A percentile compares a stretch with the other conserved stretches of the same genome.
These are phyloP conservation scores for Phytopythium chamaehyphon DNA, from an alignment of 352 stramenopile genomes.

Conservation along the genomic window DNA sequence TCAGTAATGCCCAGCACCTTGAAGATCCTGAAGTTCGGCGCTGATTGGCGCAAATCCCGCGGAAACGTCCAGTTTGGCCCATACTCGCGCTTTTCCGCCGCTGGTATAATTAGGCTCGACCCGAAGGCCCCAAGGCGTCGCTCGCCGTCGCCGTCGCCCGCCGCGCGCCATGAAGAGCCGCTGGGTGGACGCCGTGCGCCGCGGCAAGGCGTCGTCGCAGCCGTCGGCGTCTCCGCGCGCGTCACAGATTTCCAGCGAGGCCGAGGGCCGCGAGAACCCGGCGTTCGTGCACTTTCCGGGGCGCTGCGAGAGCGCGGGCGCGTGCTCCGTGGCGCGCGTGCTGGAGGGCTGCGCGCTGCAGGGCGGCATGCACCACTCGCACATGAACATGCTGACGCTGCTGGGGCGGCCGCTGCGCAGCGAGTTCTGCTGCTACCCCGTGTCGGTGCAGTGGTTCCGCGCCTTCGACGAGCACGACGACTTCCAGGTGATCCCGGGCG, in stretches of 20 bases:
- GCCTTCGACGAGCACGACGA: constrained; percentile 58
- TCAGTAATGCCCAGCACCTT: too few relatives aligned
- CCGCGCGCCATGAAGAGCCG: constrained; percentile 47
- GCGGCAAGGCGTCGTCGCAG: constrained; percentile 34
- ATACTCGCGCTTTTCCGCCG: too few relatives aligned
- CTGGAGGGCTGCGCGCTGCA: constrained; percentile 74
- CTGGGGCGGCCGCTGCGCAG: constrained; percentile 53
- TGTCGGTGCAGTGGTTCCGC: constrained; percentile 73
- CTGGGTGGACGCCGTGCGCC: constrained; percentile 73
- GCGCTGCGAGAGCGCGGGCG: constrained; percentile 47
- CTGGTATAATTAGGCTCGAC: too few relatives aligned
- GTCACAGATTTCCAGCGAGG: constrained; percentile 14
- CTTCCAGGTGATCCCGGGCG: constrained; percentile 67
- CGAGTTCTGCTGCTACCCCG: constrained; percentile 65
- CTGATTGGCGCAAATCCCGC: too few relatives aligned
- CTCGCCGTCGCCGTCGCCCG: too few relatives aligned
- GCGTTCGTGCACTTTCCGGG: constrained; percentile 50
- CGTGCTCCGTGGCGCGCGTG: constrained; percentile 57
- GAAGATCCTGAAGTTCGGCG: too few relatives aligned
- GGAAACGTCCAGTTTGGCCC: too few relatives aligned
- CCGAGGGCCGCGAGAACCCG: constrained; percentile 35
- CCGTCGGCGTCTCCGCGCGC: too few relatives aligned
- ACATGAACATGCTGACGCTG: constrained; percentile 77
- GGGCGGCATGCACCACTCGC: constrained; percentile 79
- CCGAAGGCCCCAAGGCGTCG: too few relatives aligned